These are phyloP conservation scores for Yamadazyma laniorum DNA, from an alignment of 805 yeast genomes.

Conservation along the genomic window DNA sequence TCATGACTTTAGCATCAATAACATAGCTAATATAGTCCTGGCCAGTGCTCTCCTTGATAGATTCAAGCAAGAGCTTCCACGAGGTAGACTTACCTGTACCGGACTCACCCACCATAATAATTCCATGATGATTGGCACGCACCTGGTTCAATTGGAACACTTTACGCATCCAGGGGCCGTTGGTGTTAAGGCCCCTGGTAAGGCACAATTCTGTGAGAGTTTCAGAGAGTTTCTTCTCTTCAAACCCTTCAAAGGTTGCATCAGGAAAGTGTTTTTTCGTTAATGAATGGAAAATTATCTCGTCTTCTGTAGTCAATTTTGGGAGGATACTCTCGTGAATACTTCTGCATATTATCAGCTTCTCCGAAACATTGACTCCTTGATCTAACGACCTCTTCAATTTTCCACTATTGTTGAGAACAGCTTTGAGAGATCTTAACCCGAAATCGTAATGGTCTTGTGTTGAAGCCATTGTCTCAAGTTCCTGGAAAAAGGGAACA, in stretches of 20 bases:
- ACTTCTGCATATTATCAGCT: constrained; percentile 44
- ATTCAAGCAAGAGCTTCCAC: constrained; percentile 48
- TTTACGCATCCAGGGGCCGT: constrained; percentile 12
- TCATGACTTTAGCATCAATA: constrained; percentile 74
- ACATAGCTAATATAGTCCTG: constrained; percentile 39
- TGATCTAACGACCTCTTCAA: constrained; percentile 25
- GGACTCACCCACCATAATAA: constrained; percentile 74
- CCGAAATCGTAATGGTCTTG: constrained; percentile 92
- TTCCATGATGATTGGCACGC: constrained; percentile 66
- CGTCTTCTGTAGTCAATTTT: constrained; percentile 57
- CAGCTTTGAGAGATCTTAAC: constrained; percentile 71
- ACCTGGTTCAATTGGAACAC: constrained; percentile 57
- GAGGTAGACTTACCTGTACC: constrained; percentile 71
- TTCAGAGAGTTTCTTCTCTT: constrained; percentile 23
- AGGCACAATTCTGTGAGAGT: constrained; percentile 1
- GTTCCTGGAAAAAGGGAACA: constrained; percentile 51
- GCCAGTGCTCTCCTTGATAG: constrained; percentile 35
- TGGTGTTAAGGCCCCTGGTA: background rate
- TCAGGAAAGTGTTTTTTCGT: constrained; percentile 25
- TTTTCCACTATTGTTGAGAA: constrained; percentile 57
- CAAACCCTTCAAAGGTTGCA: constrained; percentile 15
- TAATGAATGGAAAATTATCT: constrained; percentile 30
- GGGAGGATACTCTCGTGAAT: constrained; percentile 67
- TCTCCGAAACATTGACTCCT: constrained; percentile 19
- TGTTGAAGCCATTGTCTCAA: constrained; percentile 41